Percentiles rank a stretch among this genome's conserved stretches.
Evolutionary conservation across 2,329 filamentous ascomycete genomes (phyloP).

Genomic region (Xylariaceae sp.): DNA sequence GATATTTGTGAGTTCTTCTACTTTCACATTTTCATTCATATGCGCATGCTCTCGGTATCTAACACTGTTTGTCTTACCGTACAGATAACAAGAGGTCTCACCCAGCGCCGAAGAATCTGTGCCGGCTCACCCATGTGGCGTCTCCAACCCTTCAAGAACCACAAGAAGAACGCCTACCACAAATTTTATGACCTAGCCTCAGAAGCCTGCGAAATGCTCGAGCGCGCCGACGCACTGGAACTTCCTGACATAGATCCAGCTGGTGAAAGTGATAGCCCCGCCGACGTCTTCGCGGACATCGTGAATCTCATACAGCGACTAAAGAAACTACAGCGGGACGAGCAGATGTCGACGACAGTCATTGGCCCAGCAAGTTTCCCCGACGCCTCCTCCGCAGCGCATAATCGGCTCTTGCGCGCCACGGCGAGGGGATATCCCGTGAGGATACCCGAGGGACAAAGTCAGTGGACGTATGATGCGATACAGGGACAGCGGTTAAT

Average conservation of each 20-base stretch:
- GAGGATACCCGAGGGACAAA: slow-evolving; percentile 4
- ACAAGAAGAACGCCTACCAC: slow-evolving; percentile 16
- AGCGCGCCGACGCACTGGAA: slow-evolving; percentile 11
- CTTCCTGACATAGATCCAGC: neutral
- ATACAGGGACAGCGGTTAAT: slow-evolving; percentile 18
- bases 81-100: slow-evolving; percentile 18
- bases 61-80: too few relatives aligned
- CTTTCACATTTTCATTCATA: neutral
- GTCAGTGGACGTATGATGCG: slow-evolving; percentile 12
- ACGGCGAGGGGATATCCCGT: slow-evolving; percentile 16
- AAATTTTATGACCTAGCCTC: slow-evolving; percentile 17
- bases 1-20: slow-evolving; percentile 14
- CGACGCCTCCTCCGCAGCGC: neutral
- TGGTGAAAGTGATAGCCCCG: neutral
- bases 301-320: slow-evolving; percentile 12
- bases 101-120: slow-evolving; percentile 12
- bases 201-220: slow-evolving; percentile 15
- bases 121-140: slow-evolving; percentile 16
- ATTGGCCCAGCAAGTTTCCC: slow-evolving; percentile 10
- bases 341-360: slow-evolving; percentile 3
- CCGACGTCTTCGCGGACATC: slow-evolving; percentile 5
- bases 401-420: slow-evolving; percentile 4
- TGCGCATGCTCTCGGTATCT: neutral
- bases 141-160: slow-evolving; percentile 11
- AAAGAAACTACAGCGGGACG: slow-evolving; percentile 8